These are phyloP conservation scores for Teunomyces gatunensis DNA, from an alignment of 805 yeast genomes.

Conservation along the genomic window DNA sequence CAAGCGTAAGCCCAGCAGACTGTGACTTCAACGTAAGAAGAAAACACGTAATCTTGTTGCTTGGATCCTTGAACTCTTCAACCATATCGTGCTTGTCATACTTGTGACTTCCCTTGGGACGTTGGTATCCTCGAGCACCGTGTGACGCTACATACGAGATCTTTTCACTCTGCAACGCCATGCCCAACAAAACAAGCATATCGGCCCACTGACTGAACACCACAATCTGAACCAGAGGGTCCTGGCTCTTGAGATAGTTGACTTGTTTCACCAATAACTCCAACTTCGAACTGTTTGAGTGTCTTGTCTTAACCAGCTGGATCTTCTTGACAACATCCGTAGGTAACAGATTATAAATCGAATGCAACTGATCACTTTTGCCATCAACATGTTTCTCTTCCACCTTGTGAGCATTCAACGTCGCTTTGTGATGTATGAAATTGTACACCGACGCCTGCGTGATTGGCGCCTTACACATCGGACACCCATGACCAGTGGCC, in stretches of 20 bases:
- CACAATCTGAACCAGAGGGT: slow-evolving; percentile 71
- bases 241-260: slow-evolving; percentile 55
- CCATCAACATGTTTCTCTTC: slow-evolving; percentile 19
- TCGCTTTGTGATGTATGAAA: slow-evolving; percentile 59
- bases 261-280: slow-evolving; percentile 78
- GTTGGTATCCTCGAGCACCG: slow-evolving; percentile 34
- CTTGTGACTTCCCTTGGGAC: slow-evolving; percentile 13
- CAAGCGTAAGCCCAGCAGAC: slow-evolving; percentile 86
- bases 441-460: slow-evolving; percentile 56
- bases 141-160: slow-evolving; percentile 57
- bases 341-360: slow-evolving; percentile 48
- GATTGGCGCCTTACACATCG: slow-evolving; percentile 69
- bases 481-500: slow-evolving; percentile 57
- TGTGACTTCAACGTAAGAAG: slow-evolving; percentile 81
- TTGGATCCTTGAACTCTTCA: slow-evolving; percentile 56
- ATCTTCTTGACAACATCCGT: slow-evolving; percentile 44
- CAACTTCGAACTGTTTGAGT: slow-evolving; percentile 77
- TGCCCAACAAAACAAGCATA: slow-evolving; percentile 61
- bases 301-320: slow-evolving; percentile 26
- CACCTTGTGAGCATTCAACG: slow-evolving; percentile 47
- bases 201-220: slow-evolving; percentile 89
- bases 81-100: slow-evolving; percentile 42
- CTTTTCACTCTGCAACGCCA: slow-evolving; percentile 60
- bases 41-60: slow-evolving; percentile 72
- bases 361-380: slow-evolving; percentile 21